phyloP scores from a whole-genome alignment of 2,329 filamentous ascomycete genomes.

The Ophiocordyceps camponoti-leonardi region DNA sequence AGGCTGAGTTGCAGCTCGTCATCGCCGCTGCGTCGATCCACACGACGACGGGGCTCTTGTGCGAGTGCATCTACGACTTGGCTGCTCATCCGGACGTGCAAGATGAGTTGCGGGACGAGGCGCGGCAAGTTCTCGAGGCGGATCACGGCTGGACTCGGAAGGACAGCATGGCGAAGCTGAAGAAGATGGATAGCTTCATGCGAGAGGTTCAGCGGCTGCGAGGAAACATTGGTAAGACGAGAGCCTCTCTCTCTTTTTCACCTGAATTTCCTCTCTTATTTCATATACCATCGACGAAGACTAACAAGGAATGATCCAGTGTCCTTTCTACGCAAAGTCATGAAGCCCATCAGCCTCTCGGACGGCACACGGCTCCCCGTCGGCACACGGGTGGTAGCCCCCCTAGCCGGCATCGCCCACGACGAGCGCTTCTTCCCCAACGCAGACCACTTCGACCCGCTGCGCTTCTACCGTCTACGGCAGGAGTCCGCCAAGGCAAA shows the following conservation, averaged over 20 bases:
- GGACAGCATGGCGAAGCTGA: conserved; percentile 24
- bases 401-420: conserved; percentile 21
- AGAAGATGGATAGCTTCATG: conserved; percentile 31
- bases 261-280: too few species aligned
- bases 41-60: conserved; percentile 25
- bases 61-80: conserved; percentile 32
- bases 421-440: conserved; percentile 22
- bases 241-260: too few species aligned
- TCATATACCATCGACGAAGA: neutral
- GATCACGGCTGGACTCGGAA: conserved; percentile 24
- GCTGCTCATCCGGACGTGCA: conserved; percentile 28
- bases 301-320: conserved; percentile 9
- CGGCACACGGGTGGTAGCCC: conserved; percentile 23
- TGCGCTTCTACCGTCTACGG: conserved; percentile 30
- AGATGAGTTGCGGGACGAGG: conserved; percentile 30
- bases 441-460: conserved; percentile 26
- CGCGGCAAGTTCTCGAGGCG: conserved; percentile 20
- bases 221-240: conserved; percentile 24
- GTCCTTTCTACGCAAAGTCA: conserved; percentile 26
- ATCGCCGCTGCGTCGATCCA: conserved; percentile 26
- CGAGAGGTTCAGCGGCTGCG: conserved; percentile 22
- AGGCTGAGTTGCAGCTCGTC: conserved; percentile 26
- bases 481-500: conserved; percentile 18
- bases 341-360: conserved; percentile 25
- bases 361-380: conserved; percentile 25